A percentile compares a stretch with the other conserved stretches of the same genome.
These are phyloP conservation scores for Mucor circinelloides DNA, from an alignment of 371 early-diverging fungal genomes.

Conservation along the genomic window DNA sequence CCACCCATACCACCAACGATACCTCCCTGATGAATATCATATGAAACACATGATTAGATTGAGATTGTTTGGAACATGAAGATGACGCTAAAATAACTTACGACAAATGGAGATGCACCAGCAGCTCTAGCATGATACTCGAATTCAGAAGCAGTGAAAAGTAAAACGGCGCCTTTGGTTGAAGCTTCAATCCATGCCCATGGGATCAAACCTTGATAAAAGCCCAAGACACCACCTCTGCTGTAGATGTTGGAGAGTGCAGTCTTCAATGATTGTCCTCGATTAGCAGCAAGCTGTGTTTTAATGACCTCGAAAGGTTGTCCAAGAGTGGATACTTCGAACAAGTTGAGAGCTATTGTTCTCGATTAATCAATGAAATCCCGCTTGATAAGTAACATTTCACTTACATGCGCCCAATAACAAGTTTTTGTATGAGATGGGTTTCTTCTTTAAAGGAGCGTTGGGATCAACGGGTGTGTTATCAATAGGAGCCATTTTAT, in stretches of 20 bases:
- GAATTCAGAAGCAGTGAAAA: constrained; percentile 93
- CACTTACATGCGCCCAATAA: constrained; percentile 64
- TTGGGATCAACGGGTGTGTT: constrained; percentile 36
- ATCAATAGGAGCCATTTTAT: constrained; percentile 26
- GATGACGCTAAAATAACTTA: constrained; percentile 17
- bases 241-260: constrained; percentile 71
- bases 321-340: constrained; percentile 87
- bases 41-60: background rate
- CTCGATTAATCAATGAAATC: background rate
- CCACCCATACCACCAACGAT: constrained; percentile 93
- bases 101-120: constrained; percentile 64
- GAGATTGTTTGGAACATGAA: background rate
- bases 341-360: constrained; percentile 63
- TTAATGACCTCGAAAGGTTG: constrained; percentile 93
- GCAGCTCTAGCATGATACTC: constrained; percentile 71
- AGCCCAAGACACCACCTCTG: constrained; percentile 82
- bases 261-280: constrained; percentile 67
- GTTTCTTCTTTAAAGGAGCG: constrained; percentile 55
- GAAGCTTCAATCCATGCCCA: constrained; percentile 95
- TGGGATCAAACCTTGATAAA: constrained; percentile 81
- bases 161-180: constrained; percentile 93
- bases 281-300: constrained; percentile 88
- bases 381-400: background rate
- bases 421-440: constrained; percentile 66
- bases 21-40: constrained; percentile 60